Base-by-base conservation (phyloP, 176 grass and related monocot genomes). In the Ensete ventricosum region DNA sequence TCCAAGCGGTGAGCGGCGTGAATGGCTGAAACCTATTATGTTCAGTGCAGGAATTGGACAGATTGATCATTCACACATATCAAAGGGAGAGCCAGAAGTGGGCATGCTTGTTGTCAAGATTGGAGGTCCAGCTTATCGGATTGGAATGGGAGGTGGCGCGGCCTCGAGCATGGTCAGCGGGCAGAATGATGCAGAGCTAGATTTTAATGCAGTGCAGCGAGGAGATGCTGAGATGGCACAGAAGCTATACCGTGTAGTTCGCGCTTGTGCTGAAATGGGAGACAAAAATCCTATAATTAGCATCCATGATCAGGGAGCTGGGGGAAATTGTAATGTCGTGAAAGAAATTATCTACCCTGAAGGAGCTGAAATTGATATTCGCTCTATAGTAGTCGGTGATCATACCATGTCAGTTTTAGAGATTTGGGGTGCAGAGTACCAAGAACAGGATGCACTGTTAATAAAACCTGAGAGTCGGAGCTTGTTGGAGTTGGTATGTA, bases 71-170 rank as follows among this genome's bases (percentile, higher is more conserved):
- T 81, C 78, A 17, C 93, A 90, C 53, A 90, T 96, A 80, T 73
- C 78, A 21, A 96, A 96, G 66, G 83, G 68, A 67, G 90, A 96
- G 55, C 76, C 89, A 81, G 87, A 96, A 81, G 75, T 92, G 52
- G 93, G 89, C 17, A 96, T 96, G 93, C 65, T 96, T 73, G 93
- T 96, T 79, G 90, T 96, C 79, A 96, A 96, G 88, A 92, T 96
- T 57, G 89, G 93, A 76, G 93, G 93, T 50, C 90, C 93, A 62
- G 93, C 90, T 4, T 97, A 97, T 54, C 85, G 90, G 77, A 97
- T 97, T 79, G 93, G 93, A 71, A 96, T 96, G 93, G 93, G 93
- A 43, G 93, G 93, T 75, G 87, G 93, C 76, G 93, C 93, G 11
- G 90, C 93, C 29, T 97, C 93, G 14, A 92, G 93, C 73, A 97